Percentiles rank a stretch among this genome's conserved stretches.
Conservation (phyloP, 2,329 filamentous ascomycete genomes). For the Penicillium sp. region DNA sequence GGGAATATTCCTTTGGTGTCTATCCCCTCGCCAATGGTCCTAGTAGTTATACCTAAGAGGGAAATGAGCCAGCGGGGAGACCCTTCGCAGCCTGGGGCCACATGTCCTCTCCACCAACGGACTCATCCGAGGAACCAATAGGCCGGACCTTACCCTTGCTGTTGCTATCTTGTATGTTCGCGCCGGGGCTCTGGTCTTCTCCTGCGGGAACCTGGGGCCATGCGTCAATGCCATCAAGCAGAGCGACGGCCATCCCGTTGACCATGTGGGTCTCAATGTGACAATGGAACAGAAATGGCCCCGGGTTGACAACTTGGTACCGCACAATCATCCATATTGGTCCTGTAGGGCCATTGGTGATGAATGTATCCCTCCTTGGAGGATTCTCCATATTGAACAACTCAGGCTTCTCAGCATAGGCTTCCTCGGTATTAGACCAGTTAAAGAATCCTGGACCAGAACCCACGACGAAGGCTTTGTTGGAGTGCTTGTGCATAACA, state of each 20-base stretch:
- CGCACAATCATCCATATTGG: constrained; percentile 44
- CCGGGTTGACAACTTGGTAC: constrained; percentile 48
- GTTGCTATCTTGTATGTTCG: not conserved
- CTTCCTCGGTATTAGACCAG: constrained; percentile 43
- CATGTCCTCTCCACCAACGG: no score
- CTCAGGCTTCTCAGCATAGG: constrained; percentile 38
- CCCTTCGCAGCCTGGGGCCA: no score
- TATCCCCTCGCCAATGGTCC: no score
- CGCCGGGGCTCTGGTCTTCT: constrained; percentile 18
- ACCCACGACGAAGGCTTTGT: constrained; percentile 46
- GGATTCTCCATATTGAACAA: constrained; percentile 47
- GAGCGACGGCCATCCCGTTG: constrained; percentile 48
- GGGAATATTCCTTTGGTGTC: no score
- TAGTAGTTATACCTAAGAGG: no score
- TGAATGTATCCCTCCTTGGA: constrained; percentile 42
- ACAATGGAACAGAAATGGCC: constrained; percentile 50
- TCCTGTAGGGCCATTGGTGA: constrained; percentile 27
- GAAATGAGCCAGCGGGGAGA: no score
- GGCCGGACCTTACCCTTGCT: not conserved
- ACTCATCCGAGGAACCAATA: not conserved
- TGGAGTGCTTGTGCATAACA: constrained; percentile 49
- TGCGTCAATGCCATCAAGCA: constrained; percentile 49
- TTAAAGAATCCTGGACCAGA: constrained; percentile 38
- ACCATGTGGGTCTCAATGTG: constrained; percentile 49
- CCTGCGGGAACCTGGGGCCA: constrained; percentile 40